Base-by-base conservation (phyloP, 1,139 yeast genomes). In the Yamadazyma spencermartinsiae region DNA sequence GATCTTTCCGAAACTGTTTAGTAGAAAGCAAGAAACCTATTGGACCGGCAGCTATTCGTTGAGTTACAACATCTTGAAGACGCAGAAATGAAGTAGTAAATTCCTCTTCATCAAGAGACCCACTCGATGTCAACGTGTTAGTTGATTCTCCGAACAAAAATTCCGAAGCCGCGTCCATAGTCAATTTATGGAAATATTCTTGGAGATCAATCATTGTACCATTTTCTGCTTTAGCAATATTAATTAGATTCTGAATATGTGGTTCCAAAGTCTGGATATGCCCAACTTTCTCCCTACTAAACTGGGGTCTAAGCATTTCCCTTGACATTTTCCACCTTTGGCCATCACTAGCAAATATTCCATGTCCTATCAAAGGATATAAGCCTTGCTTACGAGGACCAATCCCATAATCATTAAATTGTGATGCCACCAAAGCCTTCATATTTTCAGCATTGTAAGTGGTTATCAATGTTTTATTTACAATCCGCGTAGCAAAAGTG, bases 261-360 rank as follows among this genome's bases (percentile, higher is more conserved):
- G 65, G 68, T 47, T 75, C 79, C 48, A 77, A 61, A 16, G 66
- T 44, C 38, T 61, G 61, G 21, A 76, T 66, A 45, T 75, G 80
- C 15, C 75, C 63, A 27, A 78, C 68, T 50, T 76, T 81, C 45
- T 76, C 80, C 39, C 79, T 63, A 17, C 74, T 65, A 55, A 79
- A 79, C 54, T 77, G 82, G 0, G 84, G 83, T 38, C 82, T 63
- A 50, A 79, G 65, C 73, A 78, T 60, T 14, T 75, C 72, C 36
- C 84, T 60, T 13, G 80, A 71, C 46, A 72, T 75, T 48, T 75
- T 73, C 84, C 84, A 79, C 7, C 76, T 78, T 17, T 62, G 70
- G n/a, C 79, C 80, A 40, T 75, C 79, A 34, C 75, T 63, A 2
- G 82, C 76, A 60, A 79, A 79, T 39, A 79, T 76, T 12, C 83